Percentiles rank a stretch among this genome's conserved stretches.
phyloP scores from a whole-genome alignment of 768 basidiomycete genomes.

The Collybia mongolica region DNA sequence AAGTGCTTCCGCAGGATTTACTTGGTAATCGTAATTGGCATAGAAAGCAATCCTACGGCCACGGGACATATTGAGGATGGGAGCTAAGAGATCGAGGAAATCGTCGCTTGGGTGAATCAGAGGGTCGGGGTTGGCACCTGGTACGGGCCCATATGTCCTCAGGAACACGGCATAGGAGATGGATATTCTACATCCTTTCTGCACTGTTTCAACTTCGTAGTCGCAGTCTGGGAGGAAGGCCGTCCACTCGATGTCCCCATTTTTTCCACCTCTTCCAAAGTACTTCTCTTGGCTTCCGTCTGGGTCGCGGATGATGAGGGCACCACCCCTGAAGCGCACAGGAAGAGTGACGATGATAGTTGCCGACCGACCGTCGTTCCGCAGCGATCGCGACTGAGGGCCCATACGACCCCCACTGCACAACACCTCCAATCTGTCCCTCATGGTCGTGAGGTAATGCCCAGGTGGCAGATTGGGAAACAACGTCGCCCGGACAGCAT shows the following conservation, averaged over 20 bases:
- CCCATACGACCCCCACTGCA: constrained; percentile 58
- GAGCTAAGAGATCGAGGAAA: constrained; percentile 70
- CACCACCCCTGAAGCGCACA: constrained; percentile 71
- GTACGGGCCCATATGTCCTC: constrained; percentile 58
- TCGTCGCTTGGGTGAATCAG: constrained; percentile 72
- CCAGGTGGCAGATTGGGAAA: constrained; percentile 70
- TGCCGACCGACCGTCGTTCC: constrained; percentile 68
- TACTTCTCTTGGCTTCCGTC: constrained; percentile 63
- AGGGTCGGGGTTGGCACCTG: constrained; percentile 50
- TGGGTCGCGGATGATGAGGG: constrained; percentile 53
- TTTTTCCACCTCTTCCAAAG: constrained; percentile 57
- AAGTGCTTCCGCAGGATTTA: constrained; percentile 66
- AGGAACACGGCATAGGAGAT: constrained; percentile 73
- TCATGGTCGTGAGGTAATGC: constrained; percentile 64
- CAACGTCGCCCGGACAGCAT: constrained; percentile 68
- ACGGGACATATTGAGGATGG: constrained; percentile 69
- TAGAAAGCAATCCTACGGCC: constrained; percentile 75
- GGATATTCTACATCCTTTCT: constrained; percentile 66
- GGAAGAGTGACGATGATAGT: constrained; percentile 76
- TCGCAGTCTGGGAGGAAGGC: constrained; percentile 76
- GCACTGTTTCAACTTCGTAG: constrained; percentile 69
- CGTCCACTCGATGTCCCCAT: constrained; percentile 74
- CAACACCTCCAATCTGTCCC: constrained; percentile 72
- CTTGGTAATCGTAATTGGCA: constrained; percentile 63
- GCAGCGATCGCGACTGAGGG: constrained; percentile 48